Conservation (phyloP, 306 rosid species). For the Alnus rubra region DNA sequence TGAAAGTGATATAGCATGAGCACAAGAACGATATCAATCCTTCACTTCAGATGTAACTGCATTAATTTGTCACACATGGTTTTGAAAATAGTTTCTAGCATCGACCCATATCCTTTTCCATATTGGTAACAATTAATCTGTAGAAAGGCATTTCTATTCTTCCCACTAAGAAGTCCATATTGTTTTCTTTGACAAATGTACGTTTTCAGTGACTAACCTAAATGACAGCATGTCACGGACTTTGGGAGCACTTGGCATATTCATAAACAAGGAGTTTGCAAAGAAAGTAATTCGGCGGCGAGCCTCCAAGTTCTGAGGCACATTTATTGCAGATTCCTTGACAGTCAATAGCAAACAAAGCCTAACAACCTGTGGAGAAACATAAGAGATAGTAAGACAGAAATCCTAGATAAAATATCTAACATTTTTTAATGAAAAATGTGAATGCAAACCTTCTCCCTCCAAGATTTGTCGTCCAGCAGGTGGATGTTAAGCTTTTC, state of each 20-base stretch:
- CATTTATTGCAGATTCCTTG: slow-evolving; percentile 96
- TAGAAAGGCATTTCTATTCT: background rate
- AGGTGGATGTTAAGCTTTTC: slow-evolving; percentile 45
- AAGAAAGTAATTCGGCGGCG: slow-evolving; percentile 98
- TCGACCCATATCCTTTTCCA: background rate
- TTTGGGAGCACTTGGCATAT: slow-evolving; percentile 91
- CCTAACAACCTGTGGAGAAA: slow-evolving; percentile 66
- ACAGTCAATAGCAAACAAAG: slow-evolving; percentile 91
- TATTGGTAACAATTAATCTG: background rate
- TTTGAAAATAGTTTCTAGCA: slow-evolving; percentile 1
- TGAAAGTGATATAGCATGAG: background rate
- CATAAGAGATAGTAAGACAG: slow-evolving; percentile 28
- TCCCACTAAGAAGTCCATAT: background rate
- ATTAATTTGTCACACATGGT: background rate
- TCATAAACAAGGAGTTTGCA: slow-evolving; percentile 96
- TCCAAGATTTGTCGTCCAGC: slow-evolving; percentile 41
- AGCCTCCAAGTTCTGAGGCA: slow-evolving; percentile 94
- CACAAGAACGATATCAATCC: slow-evolving; percentile 13
- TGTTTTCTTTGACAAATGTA: background rate
- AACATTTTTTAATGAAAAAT: slow-evolving; percentile 3
- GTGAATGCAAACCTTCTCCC: slow-evolving; percentile 64
- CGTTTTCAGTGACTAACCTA: slow-evolving; percentile 58
- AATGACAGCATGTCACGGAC: slow-evolving; percentile 90
- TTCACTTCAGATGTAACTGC: background rate
- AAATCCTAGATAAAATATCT: slow-evolving; percentile 16